A percentile compares a stretch with the other conserved stretches of the same genome.
Evolutionary conservation across 2,329 filamentous ascomycete species (phyloP).

Genomic region (Aspergillus nomiae): DNA sequence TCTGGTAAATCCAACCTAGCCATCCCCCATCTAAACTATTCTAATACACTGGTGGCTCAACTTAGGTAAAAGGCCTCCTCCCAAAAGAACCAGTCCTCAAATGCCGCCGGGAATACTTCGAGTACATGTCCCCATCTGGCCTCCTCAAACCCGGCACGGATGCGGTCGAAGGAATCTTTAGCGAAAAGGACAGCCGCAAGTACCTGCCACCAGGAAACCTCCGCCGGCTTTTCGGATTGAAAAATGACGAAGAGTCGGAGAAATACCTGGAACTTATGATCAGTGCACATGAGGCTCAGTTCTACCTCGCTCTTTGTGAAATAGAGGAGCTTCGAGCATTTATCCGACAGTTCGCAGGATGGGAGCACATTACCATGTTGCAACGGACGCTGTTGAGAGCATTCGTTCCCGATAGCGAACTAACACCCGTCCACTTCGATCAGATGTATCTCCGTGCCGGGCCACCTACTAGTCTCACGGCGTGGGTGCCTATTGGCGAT

Average conservation of each 20-base stretch:
- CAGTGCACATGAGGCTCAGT: not conserved
- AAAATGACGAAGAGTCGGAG: conserved; percentile 38
- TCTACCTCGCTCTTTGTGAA: conserved; percentile 1
- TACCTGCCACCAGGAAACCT: conserved; percentile 38
- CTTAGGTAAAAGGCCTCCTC: not conserved
- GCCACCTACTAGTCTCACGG: conserved; percentile 25
- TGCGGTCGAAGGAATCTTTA: conserved; percentile 44
- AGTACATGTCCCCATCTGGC: conserved; percentile 39
- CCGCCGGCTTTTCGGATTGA: conserved; percentile 31
- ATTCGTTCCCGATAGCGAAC: conserved; percentile 34
- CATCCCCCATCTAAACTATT: too few species aligned
- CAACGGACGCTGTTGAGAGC: conserved; percentile 34
- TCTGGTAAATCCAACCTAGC: not conserved
- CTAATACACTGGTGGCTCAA: not conserved
- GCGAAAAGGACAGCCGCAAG: conserved; percentile 30
- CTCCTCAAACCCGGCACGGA: conserved; percentile 39
- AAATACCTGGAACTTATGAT: conserved; percentile 4
- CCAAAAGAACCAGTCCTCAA: not conserved
- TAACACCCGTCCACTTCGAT: conserved; percentile 41
- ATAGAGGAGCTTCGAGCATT: not conserved
- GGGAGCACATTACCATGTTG: conserved; percentile 31
- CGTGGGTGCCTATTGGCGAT: conserved; percentile 38
- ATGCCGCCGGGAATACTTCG: conserved; percentile 46
- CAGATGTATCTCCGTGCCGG: conserved; percentile 41
- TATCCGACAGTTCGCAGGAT: conserved; percentile 25